Percentiles rank a stretch among this genome's conserved stretches.
Conservation (phyloP, 129 eudicot genomes). For the Arctium minus region DNA sequence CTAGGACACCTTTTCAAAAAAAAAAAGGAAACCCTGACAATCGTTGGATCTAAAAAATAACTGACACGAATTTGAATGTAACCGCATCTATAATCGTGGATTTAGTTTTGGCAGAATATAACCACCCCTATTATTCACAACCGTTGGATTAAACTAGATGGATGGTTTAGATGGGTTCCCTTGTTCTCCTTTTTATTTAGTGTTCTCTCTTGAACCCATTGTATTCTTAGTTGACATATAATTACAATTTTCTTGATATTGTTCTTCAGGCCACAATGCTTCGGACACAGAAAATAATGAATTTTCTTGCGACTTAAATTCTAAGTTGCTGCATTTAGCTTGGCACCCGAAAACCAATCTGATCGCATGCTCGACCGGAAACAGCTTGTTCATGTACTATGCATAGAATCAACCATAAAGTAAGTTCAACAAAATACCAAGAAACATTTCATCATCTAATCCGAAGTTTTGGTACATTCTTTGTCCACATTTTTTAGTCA, state of each 20-base stretch:
- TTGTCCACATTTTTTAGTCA: constrained; percentile 15
- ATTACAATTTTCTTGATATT: background rate
- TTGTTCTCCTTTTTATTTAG: background rate
- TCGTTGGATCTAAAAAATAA: too few relatives aligned
- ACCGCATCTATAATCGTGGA: too few relatives aligned
- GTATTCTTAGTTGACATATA: background rate
- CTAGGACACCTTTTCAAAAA: too few relatives aligned
- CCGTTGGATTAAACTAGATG: background rate
- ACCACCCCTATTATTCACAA: background rate
- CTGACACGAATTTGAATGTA: too few relatives aligned
- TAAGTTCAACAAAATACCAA: background rate
- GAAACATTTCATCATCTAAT: background rate
- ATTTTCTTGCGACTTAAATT: constrained; percentile 39
- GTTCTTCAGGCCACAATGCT: constrained; percentile 39
- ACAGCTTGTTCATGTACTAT: constrained; percentile 56
- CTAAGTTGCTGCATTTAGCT: constrained; percentile 69
- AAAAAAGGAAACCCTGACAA: too few relatives aligned
- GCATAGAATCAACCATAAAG: constrained; percentile 27
- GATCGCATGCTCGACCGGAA: constrained; percentile 68
- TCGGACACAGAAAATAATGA: constrained; percentile 32
- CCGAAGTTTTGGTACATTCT: background rate
- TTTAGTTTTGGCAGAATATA: too few relatives aligned
- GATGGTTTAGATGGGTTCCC: background rate
- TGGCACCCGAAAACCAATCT: constrained; percentile 73
- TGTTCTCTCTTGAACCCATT: background rate